Conservation (phyloP, 371 early-diverging fungal genomes). For the Zopfochytrium polystomum region DNA sequence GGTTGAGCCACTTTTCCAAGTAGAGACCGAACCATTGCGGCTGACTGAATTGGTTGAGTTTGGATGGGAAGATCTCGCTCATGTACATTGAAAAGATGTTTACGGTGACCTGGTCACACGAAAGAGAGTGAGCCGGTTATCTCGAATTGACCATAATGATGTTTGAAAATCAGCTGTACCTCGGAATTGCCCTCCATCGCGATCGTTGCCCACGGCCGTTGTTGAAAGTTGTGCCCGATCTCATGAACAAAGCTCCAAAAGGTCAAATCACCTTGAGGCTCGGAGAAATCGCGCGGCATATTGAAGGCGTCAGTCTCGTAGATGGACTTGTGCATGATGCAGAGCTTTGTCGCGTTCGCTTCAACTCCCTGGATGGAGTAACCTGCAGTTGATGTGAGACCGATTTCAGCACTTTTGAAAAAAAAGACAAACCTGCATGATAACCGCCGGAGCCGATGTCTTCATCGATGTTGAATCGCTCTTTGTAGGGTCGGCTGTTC, state of each 20-base stretch:
- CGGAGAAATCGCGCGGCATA: no score
- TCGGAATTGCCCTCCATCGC: neutral
- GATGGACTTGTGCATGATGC: neutral
- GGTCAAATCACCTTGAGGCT: no score
- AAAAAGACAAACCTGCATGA: no score
- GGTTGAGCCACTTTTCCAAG: neutral
- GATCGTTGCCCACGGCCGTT: neutral
- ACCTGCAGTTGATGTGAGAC: no score
- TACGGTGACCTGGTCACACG: neutral
- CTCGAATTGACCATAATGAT: no score
- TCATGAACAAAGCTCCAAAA: constrained; percentile 3
- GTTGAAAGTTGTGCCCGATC: neutral
- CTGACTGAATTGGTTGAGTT: neutral
- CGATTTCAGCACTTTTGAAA: no score
- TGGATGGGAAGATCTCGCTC: neutral
- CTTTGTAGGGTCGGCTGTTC: constrained; percentile 5
- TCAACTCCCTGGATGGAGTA: constrained; percentile 1
- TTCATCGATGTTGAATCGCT: neutral
- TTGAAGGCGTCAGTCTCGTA: constrained; percentile 2
- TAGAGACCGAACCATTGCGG: neutral
- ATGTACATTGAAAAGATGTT: constrained; percentile 7
- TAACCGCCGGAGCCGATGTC: neutral
- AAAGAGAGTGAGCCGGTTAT: no score
- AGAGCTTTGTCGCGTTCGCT: neutral
- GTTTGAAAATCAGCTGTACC: neutral